Conservation (phyloP, 352 stramenopile genomes). For the Phytophthora quininea region DNA sequence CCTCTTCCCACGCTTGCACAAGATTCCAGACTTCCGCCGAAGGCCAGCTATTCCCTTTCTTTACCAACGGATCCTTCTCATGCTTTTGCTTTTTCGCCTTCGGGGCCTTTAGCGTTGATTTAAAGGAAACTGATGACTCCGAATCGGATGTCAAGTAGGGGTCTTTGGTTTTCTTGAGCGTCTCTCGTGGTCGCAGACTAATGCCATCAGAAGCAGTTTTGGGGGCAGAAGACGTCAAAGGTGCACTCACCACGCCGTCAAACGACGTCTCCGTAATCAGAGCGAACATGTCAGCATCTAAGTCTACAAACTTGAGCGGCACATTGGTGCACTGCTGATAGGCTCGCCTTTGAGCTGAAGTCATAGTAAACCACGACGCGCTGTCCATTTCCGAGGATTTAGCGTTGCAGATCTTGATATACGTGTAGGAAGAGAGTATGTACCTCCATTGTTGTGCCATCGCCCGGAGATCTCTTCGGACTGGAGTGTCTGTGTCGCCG, state of each 20-base stretch:
- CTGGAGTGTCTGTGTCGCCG: conserved; percentile 26
- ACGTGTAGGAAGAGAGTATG: conserved; percentile 47
- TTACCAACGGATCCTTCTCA: conserved; percentile 12
- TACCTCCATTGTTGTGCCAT: conserved; percentile 47
- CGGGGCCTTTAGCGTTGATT: neutral
- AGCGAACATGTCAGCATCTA: conserved; percentile 43
- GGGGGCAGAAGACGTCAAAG: conserved; percentile 17
- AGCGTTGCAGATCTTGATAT: conserved; percentile 49
- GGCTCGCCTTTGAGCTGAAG: conserved; percentile 35
- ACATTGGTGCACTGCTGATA: conserved; percentile 49
- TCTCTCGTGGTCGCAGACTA: conserved; percentile 31
- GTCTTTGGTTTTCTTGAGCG: conserved; percentile 31
- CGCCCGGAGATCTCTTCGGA: conserved; percentile 30
- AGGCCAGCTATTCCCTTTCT: conserved; percentile 44
- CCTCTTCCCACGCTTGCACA: conserved; percentile 41
- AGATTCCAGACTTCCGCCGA: conserved; percentile 35
- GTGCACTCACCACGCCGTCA: conserved; percentile 13
- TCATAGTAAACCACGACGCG: conserved; percentile 43
- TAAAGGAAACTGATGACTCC: conserved; percentile 26
- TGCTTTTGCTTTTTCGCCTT: conserved; percentile 4
- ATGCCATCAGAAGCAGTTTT: conserved; percentile 28
- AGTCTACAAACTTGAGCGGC: conserved; percentile 47
- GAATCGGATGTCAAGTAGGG: conserved; percentile 44
- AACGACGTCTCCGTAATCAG: conserved; percentile 48
- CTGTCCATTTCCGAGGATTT: conserved; percentile 28